Evolutionary conservation across 352 stramenopile genomes (phyloP).

Genomic region (Globisporangium abappressorium): DNA sequence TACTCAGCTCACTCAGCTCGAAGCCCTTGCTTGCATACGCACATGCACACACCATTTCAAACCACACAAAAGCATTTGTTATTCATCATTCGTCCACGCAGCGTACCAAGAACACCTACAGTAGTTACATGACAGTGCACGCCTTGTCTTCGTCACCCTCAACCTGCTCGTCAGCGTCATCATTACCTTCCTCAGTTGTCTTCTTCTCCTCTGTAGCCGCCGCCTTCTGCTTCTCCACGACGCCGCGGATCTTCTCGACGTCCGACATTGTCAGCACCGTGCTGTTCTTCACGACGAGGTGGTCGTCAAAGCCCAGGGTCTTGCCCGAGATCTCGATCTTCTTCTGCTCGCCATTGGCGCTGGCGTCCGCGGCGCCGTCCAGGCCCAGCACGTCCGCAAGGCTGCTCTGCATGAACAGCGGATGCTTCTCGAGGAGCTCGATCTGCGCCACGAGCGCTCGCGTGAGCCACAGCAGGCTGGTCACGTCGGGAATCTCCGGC

Average conservation of each 20-base stretch:
- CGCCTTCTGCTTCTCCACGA: conserved; percentile 39
- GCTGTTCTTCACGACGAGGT: conserved; percentile 76
- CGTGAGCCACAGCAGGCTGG: conserved; percentile 70
- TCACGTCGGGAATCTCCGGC: conserved; percentile 52
- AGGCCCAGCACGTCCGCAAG: conserved; percentile 61
- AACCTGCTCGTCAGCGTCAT: neutral
- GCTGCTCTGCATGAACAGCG: conserved; percentile 67
- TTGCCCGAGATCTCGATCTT: conserved; percentile 63
- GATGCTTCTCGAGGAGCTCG: conserved; percentile 63
- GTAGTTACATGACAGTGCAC: conserved; percentile 13
- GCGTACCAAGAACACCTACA: neutral
- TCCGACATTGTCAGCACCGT: conserved; percentile 77
- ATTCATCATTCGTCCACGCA: conserved; percentile 1
- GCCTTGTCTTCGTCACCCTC: conserved; percentile 16
- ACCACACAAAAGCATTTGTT: neutral
- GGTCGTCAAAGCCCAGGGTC: conserved; percentile 56
- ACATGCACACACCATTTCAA: neutral
- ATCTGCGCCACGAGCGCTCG: conserved; percentile 61
- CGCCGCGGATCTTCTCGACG: conserved; percentile 57
- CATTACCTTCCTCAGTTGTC: conserved; percentile 12
- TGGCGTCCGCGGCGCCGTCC: conserved; percentile 28
- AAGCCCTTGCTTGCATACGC: neutral
- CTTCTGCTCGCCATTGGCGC: conserved; percentile 25
- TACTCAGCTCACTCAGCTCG: neutral
- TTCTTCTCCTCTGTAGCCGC: conserved; percentile 8